A percentile compares a stretch with the other conserved stretches of the same genome.
Conservation (phyloP, 257 asterid species). For the Capsicum baccatum region DNA sequence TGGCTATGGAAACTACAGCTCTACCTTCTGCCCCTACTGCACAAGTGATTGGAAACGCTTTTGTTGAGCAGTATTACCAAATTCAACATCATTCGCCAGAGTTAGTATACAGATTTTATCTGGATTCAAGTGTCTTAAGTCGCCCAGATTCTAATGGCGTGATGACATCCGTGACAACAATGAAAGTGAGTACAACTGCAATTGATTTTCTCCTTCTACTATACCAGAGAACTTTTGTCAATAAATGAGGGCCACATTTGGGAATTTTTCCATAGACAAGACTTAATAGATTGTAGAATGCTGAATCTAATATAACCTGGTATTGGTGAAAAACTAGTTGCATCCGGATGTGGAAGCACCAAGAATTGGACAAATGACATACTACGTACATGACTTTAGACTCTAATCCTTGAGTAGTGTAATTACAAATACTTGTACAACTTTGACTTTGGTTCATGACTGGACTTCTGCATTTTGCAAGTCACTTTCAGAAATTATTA, state of each 20-base stretch:
- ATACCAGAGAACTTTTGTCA: not conserved
- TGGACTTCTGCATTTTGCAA: not conserved
- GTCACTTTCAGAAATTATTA: not conserved
- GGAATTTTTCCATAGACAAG: not conserved
- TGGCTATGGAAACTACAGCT: constrained; percentile 67
- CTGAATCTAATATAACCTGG: not conserved
- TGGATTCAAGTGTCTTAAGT: constrained; percentile 74
- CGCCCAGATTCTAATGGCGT: constrained; percentile 77
- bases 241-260: not conserved
- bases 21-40: constrained; percentile 50
- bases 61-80: constrained; percentile 92
- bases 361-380: not conserved
- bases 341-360: not conserved
- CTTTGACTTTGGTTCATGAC: not conserved
- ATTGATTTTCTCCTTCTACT: not conserved
- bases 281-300: not conserved
- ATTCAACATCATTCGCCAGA: constrained; percentile 86
- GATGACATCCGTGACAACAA: constrained; percentile 80
- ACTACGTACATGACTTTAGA: not conserved
- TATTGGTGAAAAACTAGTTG: constrained; percentile 14
- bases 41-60: constrained; percentile 88
- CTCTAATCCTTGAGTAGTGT: not conserved
- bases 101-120: constrained; percentile 74
- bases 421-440: not conserved
- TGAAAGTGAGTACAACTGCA: constrained; percentile 61